Conservation (phyloP, 2,329 filamentous ascomycete species). For the Didymella keratinophila region DNA sequence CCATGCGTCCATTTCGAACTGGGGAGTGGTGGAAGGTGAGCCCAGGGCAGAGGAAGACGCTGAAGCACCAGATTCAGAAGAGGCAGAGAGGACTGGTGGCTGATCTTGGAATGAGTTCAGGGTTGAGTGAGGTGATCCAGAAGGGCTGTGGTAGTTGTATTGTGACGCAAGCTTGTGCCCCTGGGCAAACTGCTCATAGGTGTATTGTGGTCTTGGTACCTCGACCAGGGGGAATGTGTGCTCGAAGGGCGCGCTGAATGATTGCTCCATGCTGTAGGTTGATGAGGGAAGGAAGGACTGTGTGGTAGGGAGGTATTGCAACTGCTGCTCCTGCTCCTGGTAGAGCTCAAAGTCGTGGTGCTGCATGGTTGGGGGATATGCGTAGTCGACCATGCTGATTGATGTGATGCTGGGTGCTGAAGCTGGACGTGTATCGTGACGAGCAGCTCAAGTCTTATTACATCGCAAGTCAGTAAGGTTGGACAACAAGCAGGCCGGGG, state of each 20-base stretch:
- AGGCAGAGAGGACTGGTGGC: constrained; percentile 56
- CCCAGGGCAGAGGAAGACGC: constrained; percentile 60
- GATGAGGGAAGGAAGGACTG: constrained; percentile 42
- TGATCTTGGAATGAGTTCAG: constrained; percentile 58
- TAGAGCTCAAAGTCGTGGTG: constrained; percentile 51
- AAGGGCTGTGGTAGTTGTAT: constrained; percentile 49
- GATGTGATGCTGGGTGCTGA: constrained; percentile 18
- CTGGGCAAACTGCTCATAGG: constrained; percentile 47
- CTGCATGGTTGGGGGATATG: constrained; percentile 45
- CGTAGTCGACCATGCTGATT: constrained; percentile 49
- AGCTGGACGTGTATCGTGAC: constrained; percentile 24
- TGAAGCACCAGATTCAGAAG: constrained; percentile 61
- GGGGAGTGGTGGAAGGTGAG: constrained; percentile 65
- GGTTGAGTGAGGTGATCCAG: constrained; percentile 55
- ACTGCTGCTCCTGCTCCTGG: constrained; percentile 42
- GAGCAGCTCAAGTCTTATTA: constrained; percentile 29
- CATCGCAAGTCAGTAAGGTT: constrained; percentile 38
- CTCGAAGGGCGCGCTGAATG: constrained; percentile 51
- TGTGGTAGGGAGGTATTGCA: constrained; percentile 42
- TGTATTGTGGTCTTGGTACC: constrained; percentile 43
- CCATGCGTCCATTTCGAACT: constrained; percentile 67
- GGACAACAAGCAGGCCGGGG: constrained; percentile 27
- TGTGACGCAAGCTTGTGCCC: constrained; percentile 49
- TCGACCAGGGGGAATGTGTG: constrained; percentile 46
- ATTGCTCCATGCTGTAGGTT: constrained; percentile 42